Conservation (phyloP, 306 rosid species). For the Bauhinia variegata region DNA sequence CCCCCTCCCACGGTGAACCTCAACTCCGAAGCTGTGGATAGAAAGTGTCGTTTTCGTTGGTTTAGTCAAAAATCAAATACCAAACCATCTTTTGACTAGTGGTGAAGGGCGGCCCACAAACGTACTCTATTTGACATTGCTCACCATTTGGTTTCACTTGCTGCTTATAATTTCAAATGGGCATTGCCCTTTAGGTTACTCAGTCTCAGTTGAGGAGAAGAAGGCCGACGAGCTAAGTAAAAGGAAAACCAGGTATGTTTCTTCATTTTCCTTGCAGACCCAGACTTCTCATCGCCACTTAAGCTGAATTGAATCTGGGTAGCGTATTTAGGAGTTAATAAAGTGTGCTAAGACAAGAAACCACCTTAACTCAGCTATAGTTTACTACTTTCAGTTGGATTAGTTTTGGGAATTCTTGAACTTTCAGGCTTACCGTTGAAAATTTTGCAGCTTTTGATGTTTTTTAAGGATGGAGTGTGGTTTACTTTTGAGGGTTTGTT, state of each 20-base stretch:
- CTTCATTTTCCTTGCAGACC: slow-evolving; percentile 20
- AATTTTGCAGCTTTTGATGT: slow-evolving; percentile 50
- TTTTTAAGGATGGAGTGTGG: slow-evolving; percentile 55
- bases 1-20: not conserved
- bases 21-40: slow-evolving; percentile 30
- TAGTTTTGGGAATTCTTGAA: not conserved
- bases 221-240: slow-evolving; percentile 13
- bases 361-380: slow-evolving; percentile 37
- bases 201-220: slow-evolving; percentile 25
- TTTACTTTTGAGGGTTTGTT: slow-evolving; percentile 43
- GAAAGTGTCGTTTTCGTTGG: slow-evolving; percentile 52
- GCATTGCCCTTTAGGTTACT: slow-evolving; percentile 32
- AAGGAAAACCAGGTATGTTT: slow-evolving; percentile 30
- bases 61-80: slow-evolving; percentile 59
- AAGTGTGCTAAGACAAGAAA: slow-evolving; percentile 5
- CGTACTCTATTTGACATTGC: slow-evolving; percentile 40
- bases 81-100: slow-evolving; percentile 48
- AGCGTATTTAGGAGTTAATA: slow-evolving; percentile 10
- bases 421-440: slow-evolving; percentile 1
- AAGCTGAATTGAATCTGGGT: slow-evolving; percentile 35
- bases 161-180: slow-evolving; percentile 38
- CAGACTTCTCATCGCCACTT: slow-evolving; percentile 21
- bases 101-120: slow-evolving; percentile 44
- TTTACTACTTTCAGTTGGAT: slow-evolving; percentile 2
- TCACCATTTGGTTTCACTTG: slow-evolving; percentile 34